Evolutionary conservation across 164 flowering plant genomes (phyloP), one percentile per base, ranked within the genome.

Genomic region (Vitis rotundifolia): DNA sequence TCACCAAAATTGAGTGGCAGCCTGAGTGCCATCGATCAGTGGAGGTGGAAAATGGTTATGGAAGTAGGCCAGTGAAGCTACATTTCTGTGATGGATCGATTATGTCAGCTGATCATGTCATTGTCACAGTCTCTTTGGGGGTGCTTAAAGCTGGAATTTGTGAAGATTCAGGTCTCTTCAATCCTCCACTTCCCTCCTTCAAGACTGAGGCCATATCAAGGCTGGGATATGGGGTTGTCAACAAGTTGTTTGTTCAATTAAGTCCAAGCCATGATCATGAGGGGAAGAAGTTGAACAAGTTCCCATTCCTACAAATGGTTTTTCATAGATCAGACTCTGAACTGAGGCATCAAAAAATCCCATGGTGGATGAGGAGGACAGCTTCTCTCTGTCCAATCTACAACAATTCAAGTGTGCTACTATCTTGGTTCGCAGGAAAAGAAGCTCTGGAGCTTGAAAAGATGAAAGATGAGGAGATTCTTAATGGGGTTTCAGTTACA

Each of bases 311-410:
- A 75, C 92, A 93, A 63, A 80, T 93, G 91, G 92, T 72, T 10
- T 91, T 93, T 56, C 85, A 85, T 11, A 78, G 71, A 19, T 50
- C 74, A 9, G 92, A 85, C 22, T 85, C 89, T 2, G 82, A 82
- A 49, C 58, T 78, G 1, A 77, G 82, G 79, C 55, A 79, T 54
- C 68, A 76, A n/a, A 81, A 78, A 49, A 85, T 93, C 47, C 99
- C 99, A 4, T 82, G 92, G 88, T 95, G 99, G 99, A 90, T 95
- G 84, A 83, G 96, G 71, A 89, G 80, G 68, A 88, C 99, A 59
- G 86, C 90, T 47, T 82, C 89, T 12, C 8, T 95, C 1, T 69
- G 72, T 49, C 99, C 99, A 57, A 89, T 93, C 62, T 81, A 95
- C 71, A 73, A 72, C 56, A 84, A 82, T 29, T 91, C 99, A 7